Percentiles rank a stretch among this genome's conserved stretches.
phyloP scores from a whole-genome alignment of 2,329 filamentous ascomycete species.

The Trichoderma aggressivum region DNA sequence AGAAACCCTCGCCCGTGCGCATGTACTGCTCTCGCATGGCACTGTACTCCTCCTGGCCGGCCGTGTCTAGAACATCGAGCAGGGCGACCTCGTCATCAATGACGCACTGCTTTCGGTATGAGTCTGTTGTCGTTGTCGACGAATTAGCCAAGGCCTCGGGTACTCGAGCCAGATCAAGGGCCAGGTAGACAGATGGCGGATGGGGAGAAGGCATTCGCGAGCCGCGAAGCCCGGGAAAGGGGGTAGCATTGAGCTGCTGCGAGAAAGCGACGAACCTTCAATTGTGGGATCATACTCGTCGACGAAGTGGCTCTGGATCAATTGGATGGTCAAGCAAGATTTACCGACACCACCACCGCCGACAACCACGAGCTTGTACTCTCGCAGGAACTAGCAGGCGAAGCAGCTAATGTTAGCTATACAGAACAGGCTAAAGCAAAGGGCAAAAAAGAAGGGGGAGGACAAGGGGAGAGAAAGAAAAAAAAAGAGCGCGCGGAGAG shows the following conservation, averaged over 20 bases:
- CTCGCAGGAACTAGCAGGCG: conserved; percentile 67
- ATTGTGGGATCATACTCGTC: conserved; percentile 99
- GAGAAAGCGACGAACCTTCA: conserved; percentile 66
- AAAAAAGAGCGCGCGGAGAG: not conserved
- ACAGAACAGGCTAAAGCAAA: conserved; percentile 6
- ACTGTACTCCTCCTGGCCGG: conserved; percentile 98
- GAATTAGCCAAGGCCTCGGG: conserved; percentile 3
- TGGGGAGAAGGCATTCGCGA: not conserved
- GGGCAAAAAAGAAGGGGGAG: not conserved
- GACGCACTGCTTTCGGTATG: conserved; percentile 99
- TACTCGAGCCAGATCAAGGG: not conserved
- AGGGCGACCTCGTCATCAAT: conserved; percentile 98
- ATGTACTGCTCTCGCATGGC: conserved; percentile 99
- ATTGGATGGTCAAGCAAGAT: conserved; percentile 97
- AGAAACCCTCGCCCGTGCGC: conserved; percentile 95
- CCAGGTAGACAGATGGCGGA: not conserved
- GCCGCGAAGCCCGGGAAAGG: not conserved
- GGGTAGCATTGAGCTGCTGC: not conserved
- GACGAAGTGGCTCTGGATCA: conserved; percentile 94
- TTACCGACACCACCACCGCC: conserved; percentile 98
- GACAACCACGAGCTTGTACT: conserved; percentile 96
- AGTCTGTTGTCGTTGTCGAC: conserved; percentile 59
- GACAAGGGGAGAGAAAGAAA: not conserved
- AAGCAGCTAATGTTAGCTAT: conserved; percentile 22
- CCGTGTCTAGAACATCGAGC: conserved; percentile 96